Evolutionary conservation across 352 stramenopile species (phyloP), one percentile per base, ranked within the genome.

Genomic region (Pythium chondricola): DNA sequence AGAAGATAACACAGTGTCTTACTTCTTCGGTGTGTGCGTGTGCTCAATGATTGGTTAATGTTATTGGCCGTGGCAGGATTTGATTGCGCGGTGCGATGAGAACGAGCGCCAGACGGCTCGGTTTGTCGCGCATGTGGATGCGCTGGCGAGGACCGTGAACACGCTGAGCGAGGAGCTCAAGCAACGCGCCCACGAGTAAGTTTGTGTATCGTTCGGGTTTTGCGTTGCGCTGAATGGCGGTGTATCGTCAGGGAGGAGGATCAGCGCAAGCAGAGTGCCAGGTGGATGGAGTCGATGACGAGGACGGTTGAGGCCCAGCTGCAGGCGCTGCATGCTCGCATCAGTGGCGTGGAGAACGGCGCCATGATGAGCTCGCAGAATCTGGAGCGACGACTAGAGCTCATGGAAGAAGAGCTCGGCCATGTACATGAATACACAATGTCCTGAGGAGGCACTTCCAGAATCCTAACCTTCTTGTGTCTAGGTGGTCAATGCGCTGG

Each of bases 361-460:
- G 58, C 40, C 24, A 43, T 4, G 0, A 30, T 20, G 27, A 13
- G 25, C 14, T 17, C 73, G 6, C 11, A 26, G 6, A 70, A 65
- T 21, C 22, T 67, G n/a, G 57, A 78, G 43, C 58, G 56, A 14
- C 58, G 69, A 20, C 45, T 84, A 20, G 51, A 45, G 36, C 49
- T 86, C 16, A 11, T 86, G 4, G 74, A 86, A 58, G 71, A 84
- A 44, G 71, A 86, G 50, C 59, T 86, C 33, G 61, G 55, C 4
- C 62, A 77, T 32, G 57, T 86, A 29, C 0, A 63, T 58, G 4
- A 9, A 8, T n/a, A 26, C 14, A 13, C 6, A 21, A 27, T 48
- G 16, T 39, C 6, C 39, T 37, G 13, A 26, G 5, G 6, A 11
- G n/a, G n/a, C n/a, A n/a, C n/a, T n/a, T n/a, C n/a, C n/a, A n/a